Evolutionary conservation across 768 basidiomycete genomes (phyloP).

Genomic region (Floccularia luteovirens): DNA sequence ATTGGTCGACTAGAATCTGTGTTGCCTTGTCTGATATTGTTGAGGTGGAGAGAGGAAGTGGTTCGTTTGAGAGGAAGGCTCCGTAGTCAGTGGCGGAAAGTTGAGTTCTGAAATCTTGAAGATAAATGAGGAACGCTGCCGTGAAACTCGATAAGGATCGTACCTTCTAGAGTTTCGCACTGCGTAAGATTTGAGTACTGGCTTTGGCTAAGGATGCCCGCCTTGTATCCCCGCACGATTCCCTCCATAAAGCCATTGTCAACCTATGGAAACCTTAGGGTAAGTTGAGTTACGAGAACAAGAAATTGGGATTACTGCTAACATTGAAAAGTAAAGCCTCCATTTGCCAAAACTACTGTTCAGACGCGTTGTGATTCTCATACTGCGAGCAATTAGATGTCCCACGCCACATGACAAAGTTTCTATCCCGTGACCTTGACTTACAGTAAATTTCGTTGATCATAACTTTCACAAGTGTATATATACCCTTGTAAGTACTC

Average conservation of each 20-base stretch:
- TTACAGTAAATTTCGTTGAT: too few relatives aligned
- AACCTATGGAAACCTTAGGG: slow-evolving; percentile 35
- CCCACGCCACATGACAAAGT: neutral
- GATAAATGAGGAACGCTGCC: neutral
- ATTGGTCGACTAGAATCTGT: slow-evolving; percentile 92
- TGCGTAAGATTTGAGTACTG: slow-evolving; percentile 94
- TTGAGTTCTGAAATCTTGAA: slow-evolving; percentile 90
- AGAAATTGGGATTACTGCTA: slow-evolving; percentile 11
- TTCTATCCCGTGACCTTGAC: too few relatives aligned
- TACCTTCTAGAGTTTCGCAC: slow-evolving; percentile 96
- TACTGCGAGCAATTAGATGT: neutral
- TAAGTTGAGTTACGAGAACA: slow-evolving; percentile 15
- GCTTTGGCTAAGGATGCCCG: slow-evolving; percentile 80
- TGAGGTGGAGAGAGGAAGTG: slow-evolving; percentile 86
- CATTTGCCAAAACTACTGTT: too few relatives aligned
- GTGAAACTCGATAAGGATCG: slow-evolving; percentile 6
- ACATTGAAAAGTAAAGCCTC: slow-evolving; percentile 91
- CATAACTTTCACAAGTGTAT: too few relatives aligned
- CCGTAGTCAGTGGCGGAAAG: slow-evolving; percentile 96
- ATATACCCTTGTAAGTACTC: too few relatives aligned
- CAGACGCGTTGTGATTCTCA: too few relatives aligned
- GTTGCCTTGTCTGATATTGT: slow-evolving; percentile 98
- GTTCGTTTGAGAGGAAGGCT: slow-evolving; percentile 96
- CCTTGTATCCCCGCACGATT: slow-evolving; percentile 88
- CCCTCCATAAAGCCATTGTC: slow-evolving; percentile 73